A percentile compares a stretch with the other conserved stretches of the same genome.
Evolutionary conservation across 2,329 filamentous ascomycete species (phyloP).

Genomic region (Zasmidium citrigriseum): DNA sequence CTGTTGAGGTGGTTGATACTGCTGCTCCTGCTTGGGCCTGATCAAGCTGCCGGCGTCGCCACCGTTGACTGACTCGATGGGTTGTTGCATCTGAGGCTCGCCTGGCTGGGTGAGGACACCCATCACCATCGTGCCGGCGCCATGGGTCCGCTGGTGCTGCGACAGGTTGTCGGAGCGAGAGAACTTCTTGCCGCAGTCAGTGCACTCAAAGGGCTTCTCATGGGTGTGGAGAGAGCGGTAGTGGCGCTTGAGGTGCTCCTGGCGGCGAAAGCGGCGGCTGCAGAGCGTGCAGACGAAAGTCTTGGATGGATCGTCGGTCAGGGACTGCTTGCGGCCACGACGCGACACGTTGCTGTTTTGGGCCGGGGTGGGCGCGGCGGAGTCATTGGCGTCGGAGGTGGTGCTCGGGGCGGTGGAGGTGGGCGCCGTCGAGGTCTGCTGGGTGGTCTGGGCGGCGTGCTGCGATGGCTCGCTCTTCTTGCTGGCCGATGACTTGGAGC

Average conservation of each 20-base stretch:
- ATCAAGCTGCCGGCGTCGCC: constrained; percentile 37
- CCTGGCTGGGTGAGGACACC: constrained; percentile 61
- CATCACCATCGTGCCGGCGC: constrained; percentile 86
- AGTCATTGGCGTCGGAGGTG: constrained; percentile 29
- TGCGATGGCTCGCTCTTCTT: constrained; percentile 44
- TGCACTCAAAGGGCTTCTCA: constrained; percentile 97
- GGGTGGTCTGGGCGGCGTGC: constrained; percentile 45
- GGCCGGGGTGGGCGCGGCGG: constrained; percentile 31
- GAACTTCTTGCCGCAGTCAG: constrained; percentile 98
- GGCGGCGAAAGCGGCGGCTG: constrained; percentile 94
- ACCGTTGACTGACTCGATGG: constrained; percentile 36
- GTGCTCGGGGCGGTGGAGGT: constrained; percentile 43
- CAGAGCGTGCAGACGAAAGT: constrained; percentile 96
- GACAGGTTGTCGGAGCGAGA: constrained; percentile 96
- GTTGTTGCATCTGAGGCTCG: constrained; percentile 29
- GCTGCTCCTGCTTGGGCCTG: constrained; percentile 36
- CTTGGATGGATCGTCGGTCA: constrained; percentile 97
- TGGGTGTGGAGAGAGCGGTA: constrained; percentile 97
- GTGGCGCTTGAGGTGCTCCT: constrained; percentile 98
- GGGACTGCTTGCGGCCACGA: constrained; percentile 94
- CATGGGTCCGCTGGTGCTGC: constrained; percentile 93
- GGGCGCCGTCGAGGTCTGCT: constrained; percentile 40
- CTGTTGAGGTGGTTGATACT: constrained; percentile 22
- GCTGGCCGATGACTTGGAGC: constrained; percentile 30
- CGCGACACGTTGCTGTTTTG: constrained; percentile 67